Base-by-base conservation (phyloP, 805 yeast genomes). In the Yarrowia sp. region DNA sequence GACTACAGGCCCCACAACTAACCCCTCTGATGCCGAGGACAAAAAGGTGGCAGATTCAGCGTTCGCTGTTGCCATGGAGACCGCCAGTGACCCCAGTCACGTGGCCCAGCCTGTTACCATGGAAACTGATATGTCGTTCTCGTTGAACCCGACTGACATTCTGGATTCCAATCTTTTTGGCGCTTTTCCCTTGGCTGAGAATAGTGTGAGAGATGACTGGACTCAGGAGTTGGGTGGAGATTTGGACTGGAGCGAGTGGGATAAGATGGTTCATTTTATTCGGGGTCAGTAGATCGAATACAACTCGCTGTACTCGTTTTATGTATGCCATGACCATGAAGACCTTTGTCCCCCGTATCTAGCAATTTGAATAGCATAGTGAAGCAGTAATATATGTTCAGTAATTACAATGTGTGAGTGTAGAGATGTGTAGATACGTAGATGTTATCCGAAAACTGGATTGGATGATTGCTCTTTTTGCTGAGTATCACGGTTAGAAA, bases 171-270 rank as follows among this genome's bases (percentile, higher is more conserved):
- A 46, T 3, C 14, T 61, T n/a, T 61, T 61, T 39, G 42, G 53
- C 0, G 66, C 43, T 3, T 38, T 47, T 7, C 66, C 66, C 0
- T 9, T 61, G 55, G 38, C 9, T 3, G 44, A 34, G 9, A 36
- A 19, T 5, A 61, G 38, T 12, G 46, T 38, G 1, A 3, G 66
- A 10, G 55, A 61, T 12, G 55, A 34, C 12, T 47, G 55, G 66
- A 46, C 55, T 6, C 53, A 61, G 46, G 66, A 61, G 44, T 15
- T 61, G n/a, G 66, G 52, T 5, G 65, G 46, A 15, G 40, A 49
- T 30, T 17, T 64, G 24, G 67, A 64, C 13, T 64, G 67, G 67
- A 34, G 40, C 9, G 67, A 64, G 67, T 64, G 60, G 58, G 67
- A 64, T 30, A 49, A 52, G 34, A 64, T 64, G 67, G 60, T 64